Evolutionary conservation across 306 rosid genomes (phyloP).

Genomic region (Acacia crassicarpa): DNA sequence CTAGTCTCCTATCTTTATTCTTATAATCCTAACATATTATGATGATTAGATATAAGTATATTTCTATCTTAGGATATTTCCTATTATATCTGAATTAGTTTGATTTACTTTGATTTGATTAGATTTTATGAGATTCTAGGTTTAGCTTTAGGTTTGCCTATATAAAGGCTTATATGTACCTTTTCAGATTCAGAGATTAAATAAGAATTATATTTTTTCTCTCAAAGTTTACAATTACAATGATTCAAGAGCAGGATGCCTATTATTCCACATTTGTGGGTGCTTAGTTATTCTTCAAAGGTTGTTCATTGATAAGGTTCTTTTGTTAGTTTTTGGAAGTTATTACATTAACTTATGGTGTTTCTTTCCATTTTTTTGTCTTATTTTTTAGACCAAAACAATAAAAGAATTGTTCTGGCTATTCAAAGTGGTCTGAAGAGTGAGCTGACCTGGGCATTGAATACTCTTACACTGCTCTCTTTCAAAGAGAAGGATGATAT

Average conservation of each 20-base stretch:
- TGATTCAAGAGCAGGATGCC: not conserved
- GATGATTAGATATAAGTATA: too few species aligned
- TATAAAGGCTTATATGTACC: too few species aligned
- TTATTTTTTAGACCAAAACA: slow-evolving; percentile 77
- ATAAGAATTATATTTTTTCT: too few species aligned
- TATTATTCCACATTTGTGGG: not conserved
- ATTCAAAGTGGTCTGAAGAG: slow-evolving; percentile 97
- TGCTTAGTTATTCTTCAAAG: not conserved
- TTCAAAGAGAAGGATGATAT: slow-evolving; percentile 93
- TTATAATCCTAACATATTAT: too few species aligned
- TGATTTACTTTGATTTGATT: too few species aligned
- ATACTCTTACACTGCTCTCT: slow-evolving; percentile 84
- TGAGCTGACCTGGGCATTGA: slow-evolving; percentile 95
- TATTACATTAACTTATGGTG: not conserved
- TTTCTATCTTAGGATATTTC: too few species aligned
- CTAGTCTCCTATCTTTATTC: too few species aligned
- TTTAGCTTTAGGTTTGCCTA: too few species aligned
- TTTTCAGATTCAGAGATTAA: too few species aligned
- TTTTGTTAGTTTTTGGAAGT: not conserved
- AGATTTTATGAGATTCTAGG: too few species aligned
- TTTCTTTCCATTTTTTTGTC: not conserved
- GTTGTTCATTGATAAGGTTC: not conserved
- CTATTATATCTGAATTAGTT: too few species aligned
- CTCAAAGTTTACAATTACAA: too few species aligned
- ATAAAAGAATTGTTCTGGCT: slow-evolving; percentile 88